Base-by-base conservation (phyloP, 768 basidiomycete genomes). In the Saitozyma sp. region DNA sequence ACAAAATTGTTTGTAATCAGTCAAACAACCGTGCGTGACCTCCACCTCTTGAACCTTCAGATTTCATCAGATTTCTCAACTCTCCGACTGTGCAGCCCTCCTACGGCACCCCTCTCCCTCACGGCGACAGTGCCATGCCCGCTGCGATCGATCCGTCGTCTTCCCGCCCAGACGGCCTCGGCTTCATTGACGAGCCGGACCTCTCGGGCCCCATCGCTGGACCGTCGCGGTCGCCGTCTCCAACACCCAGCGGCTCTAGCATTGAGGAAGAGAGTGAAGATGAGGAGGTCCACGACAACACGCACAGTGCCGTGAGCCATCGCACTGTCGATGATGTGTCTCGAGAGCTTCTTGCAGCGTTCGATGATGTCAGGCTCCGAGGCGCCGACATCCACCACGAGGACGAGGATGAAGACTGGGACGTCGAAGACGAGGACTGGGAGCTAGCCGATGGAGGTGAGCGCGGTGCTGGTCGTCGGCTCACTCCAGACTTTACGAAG, bases 401-500 rank as follows among this genome's bases (percentile, higher is more conserved):
- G n/a, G 17, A 10, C 40, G 62, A 61, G 19, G 62, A 66, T 39
- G 68, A 62, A n/a, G 64, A 63, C 1, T 73, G 71, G 64, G 76
- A 73, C 39, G 70, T 79, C 20, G 75, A 80, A 29, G 76, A 79
- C 51, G 79, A 79, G 59, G 79, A 80, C 58, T 80, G 79, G 79
- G 78, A 79, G 41, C 59, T 79, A 1, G 72, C 77, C 4, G 71
- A 78, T 66, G 73, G 77, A 64, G 79, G 79, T 78, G 16, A 69
- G 78, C 58, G 13, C 20, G 4, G n/a, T n/a, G 50, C 8, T 11
- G 8, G 6, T 50, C 55, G 16, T 50, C 40, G 14, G 20, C 3
- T 42, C n/a, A 17, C 17, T 54, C 16, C 77, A 96, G 96, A 99
- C 81, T 97, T 99, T 72, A 98, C 96, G 41, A 98, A 98, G 80